Evolutionary conservation across 768 basidiomycete genomes (phyloP), one percentile per base, ranked within the genome.

Genomic region (Leccinum uliginosum): DNA sequence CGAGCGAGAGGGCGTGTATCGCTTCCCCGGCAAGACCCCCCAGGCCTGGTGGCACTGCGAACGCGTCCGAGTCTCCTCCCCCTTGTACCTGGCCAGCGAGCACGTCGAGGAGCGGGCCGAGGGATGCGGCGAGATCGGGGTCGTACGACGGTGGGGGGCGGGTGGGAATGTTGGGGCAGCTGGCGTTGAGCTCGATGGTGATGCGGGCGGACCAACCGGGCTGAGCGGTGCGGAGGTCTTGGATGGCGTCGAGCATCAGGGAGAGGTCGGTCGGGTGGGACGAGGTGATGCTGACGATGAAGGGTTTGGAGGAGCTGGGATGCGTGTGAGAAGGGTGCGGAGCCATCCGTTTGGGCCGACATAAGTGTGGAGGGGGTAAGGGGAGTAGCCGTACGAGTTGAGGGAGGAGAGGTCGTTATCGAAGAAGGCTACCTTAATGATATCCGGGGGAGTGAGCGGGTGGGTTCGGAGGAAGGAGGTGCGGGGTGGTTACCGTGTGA

Each of bases 321-420:
- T 72, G 11, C 73, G 71, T 12, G 59, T 65, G 58, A 81, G 69
- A 44, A 83, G 64, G 35, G 76, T 67, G 17, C 71, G 67, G 47
- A 91, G 74, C 86, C 87, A 90, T 50, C 67, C 70, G 32, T 23
- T 35, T 7, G 64, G 59, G 7, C 67, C 66, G 45, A 91, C 67
- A 72, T 93, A 94, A 23, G 67, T 61, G n/a, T 74, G 64, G 44
- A 94, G 78, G 6, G 87, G 83, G 63, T 35, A 3, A 38, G 91
- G 92, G 8, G 90, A 93, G 73, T 93, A 95, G 23, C 92, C 92
- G 70, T 90, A 94, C 0, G 87, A 88, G 68, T 94, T 94, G 58
- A 91, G 66, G 15, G 91, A 84, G n/a, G 88, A 78, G 35, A 78
- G 61, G 9, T 75, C 65, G 14, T 74, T 72, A 38, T 70, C 72